These are phyloP conservation scores for Russula sp. DNA, from an alignment of 768 basidiomycete genomes.

Conservation along the genomic window DNA sequence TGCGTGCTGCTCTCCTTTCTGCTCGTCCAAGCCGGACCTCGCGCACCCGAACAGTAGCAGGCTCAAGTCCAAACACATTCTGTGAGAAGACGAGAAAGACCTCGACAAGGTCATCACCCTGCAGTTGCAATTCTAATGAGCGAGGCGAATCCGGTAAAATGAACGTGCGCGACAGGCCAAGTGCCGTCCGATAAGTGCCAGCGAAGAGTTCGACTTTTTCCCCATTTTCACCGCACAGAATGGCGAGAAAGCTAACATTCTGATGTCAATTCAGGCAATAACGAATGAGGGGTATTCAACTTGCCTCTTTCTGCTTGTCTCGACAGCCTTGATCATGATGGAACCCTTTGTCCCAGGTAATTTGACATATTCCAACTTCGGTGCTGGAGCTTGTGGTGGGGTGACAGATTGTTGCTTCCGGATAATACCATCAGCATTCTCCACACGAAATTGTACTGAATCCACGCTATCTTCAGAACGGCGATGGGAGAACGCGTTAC, in stretches of 20 bases:
- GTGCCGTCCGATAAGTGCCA: constrained; percentile 82
- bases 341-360: constrained; percentile 87
- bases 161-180: constrained; percentile 87
- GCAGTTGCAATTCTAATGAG: constrained; percentile 78
- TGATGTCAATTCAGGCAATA: not conserved
- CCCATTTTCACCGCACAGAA: constrained; percentile 85
- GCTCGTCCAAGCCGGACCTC: constrained; percentile 88
- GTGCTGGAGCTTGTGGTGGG: constrained; percentile 54
- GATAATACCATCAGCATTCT: constrained; percentile 37
- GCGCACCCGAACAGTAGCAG: constrained; percentile 88
- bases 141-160: constrained; percentile 87
- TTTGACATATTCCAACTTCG: constrained; percentile 88
- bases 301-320: constrained; percentile 84
- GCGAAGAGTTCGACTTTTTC: constrained; percentile 94
- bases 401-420: constrained; percentile 29
- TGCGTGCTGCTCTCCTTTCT: constrained; percentile 76
- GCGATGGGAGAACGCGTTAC: constrained; percentile 52
- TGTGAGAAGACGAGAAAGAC: constrained; percentile 87
- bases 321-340: constrained; percentile 76
- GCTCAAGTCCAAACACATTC: constrained; percentile 88
- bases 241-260: constrained; percentile 70
- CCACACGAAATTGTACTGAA: constrained; percentile 27
- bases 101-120: constrained; percentile 89
- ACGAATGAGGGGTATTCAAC: not conserved
- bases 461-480: constrained; percentile 50